Percentiles rank a stretch among this genome's conserved stretches.
These are phyloP conservation scores for Pholiota microspora DNA, from an alignment of 768 basidiomycete species.

Conservation along the genomic window DNA sequence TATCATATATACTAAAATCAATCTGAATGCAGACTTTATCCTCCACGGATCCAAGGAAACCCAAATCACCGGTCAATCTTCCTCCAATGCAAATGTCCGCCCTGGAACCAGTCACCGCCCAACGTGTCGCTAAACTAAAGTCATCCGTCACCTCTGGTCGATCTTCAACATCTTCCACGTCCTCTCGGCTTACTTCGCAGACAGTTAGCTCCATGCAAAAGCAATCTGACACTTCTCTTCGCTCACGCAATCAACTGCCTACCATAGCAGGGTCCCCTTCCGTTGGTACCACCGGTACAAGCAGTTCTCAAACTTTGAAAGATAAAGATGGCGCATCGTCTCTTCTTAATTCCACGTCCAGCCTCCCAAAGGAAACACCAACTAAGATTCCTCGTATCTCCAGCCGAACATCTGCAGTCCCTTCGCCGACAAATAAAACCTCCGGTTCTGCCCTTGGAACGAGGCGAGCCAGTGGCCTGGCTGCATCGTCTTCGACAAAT, in stretches of 20 bases:
- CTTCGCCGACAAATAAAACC: slow-evolving; percentile 69
- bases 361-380: slow-evolving; percentile 76
- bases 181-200: slow-evolving; percentile 73
- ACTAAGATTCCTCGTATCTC: slow-evolving; percentile 93
- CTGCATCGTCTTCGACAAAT: slow-evolving; percentile 55
- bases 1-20: slow-evolving; percentile 7
- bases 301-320: slow-evolving; percentile 44
- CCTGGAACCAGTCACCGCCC: slow-evolving; percentile 75
- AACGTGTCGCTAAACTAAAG: slow-evolving; percentile 83
- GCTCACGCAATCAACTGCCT: slow-evolving; percentile 73
- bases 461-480: slow-evolving; percentile 62
- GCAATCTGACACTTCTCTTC: slow-evolving; percentile 79
- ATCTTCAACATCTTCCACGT: slow-evolving; percentile 42
- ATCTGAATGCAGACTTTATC: slow-evolving; percentile 66
- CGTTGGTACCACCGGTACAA: slow-evolving; percentile 59
- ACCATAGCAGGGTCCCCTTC: slow-evolving; percentile 95
- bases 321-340: slow-evolving; percentile 62
- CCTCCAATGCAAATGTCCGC: slow-evolving; percentile 93
- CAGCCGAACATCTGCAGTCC: slow-evolving; percentile 73
- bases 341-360: slow-evolving; percentile 47
- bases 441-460: slow-evolving; percentile 46
- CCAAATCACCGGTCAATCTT: slow-evolving; percentile 63
- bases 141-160: slow-evolving; percentile 42
- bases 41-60: slow-evolving; percentile 76
- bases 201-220: slow-evolving; percentile 87